Conservation (phyloP, 805 yeast species). For the Spathaspora hagerdaliae region DNA sequence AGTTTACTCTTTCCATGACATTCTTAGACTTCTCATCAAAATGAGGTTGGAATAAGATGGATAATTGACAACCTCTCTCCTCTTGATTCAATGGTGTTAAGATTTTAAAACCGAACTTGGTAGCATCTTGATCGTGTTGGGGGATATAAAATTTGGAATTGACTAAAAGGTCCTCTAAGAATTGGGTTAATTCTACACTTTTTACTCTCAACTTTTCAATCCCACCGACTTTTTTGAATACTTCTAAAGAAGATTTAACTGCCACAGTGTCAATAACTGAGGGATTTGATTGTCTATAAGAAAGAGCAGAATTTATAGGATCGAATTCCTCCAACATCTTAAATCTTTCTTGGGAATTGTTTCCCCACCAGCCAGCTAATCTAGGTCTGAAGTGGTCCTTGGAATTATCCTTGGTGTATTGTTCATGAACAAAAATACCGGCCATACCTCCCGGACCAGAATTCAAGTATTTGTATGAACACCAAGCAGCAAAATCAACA, state of each 20-base stretch:
- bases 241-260: constrained; percentile 59
- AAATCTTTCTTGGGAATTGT: constrained; percentile 64
- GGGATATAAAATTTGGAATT: constrained; percentile 44
- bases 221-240: constrained; percentile 62
- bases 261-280: constrained; percentile 82
- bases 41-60: constrained; percentile 56
- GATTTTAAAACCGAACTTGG: constrained; percentile 51
- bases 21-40: constrained; percentile 31
- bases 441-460: constrained; percentile 94
- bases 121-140: constrained; percentile 10
- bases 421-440: constrained; percentile 74
- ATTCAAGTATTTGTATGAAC: constrained; percentile 87
- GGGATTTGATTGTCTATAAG: constrained; percentile 88
- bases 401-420: constrained; percentile 28
- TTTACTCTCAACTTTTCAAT: constrained; percentile 52
- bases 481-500: constrained; percentile 93
- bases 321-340: constrained; percentile 74
- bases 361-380: constrained; percentile 98
- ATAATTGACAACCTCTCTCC: constrained; percentile 79
- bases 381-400: constrained; percentile 49
- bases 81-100: constrained; percentile 60
- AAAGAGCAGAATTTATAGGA: constrained; percentile 82
- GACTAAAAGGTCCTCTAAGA: constrained; percentile 45
- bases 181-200: constrained; percentile 55
- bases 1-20: constrained; percentile 60